Percentiles rank a stretch among this genome's conserved stretches.
Evolutionary conservation across 2,329 filamentous ascomycete species (phyloP).

Genomic region (Colletotrichum euphorbiae): DNA sequence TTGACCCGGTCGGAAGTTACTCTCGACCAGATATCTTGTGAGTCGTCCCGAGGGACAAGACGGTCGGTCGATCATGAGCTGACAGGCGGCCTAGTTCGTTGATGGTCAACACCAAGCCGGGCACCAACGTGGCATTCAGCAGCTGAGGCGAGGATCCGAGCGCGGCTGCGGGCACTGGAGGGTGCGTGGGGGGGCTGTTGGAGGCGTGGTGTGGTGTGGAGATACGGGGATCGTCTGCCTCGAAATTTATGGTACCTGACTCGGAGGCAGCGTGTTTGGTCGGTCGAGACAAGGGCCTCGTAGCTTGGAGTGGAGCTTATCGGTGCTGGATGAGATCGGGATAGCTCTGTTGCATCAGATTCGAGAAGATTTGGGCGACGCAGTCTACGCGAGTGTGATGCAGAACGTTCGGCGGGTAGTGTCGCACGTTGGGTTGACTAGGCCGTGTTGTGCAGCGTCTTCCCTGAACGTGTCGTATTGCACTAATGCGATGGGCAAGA

Average conservation of each 20-base stretch:
- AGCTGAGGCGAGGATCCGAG: slow-evolving; percentile 17
- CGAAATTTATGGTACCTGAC: slow-evolving; percentile 29
- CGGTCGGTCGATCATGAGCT: slow-evolving; percentile 21
- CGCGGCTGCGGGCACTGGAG: slow-evolving; percentile 11
- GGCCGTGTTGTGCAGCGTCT: not conserved
- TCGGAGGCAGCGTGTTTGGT: slow-evolving; percentile 15
- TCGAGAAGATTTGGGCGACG: slow-evolving; percentile 16
- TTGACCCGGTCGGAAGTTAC: slow-evolving; percentile 56
- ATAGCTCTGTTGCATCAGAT: not conserved
- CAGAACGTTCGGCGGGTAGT: not conserved
- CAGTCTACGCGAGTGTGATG: slow-evolving; percentile 11
- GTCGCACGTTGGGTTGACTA: not conserved
- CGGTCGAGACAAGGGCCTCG: slow-evolving; percentile 1
- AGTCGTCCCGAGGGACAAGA: slow-evolving; percentile 41
- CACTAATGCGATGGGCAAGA: no score
- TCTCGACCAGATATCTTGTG: slow-evolving; percentile 55
- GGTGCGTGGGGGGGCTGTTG: not conserved
- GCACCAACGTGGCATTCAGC: slow-evolving; percentile 46
- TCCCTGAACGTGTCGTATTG: not conserved
- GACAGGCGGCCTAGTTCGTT: slow-evolving; percentile 40
- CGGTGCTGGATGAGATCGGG: not conserved
- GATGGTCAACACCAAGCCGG: slow-evolving; percentile 48
- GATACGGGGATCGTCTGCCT: slow-evolving; percentile 8
- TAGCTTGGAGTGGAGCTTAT: not conserved
- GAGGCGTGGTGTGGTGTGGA: slow-evolving; percentile 7